Conservation (phyloP, 768 basidiomycete species). For the Tricholoma hemisulphureum region DNA sequence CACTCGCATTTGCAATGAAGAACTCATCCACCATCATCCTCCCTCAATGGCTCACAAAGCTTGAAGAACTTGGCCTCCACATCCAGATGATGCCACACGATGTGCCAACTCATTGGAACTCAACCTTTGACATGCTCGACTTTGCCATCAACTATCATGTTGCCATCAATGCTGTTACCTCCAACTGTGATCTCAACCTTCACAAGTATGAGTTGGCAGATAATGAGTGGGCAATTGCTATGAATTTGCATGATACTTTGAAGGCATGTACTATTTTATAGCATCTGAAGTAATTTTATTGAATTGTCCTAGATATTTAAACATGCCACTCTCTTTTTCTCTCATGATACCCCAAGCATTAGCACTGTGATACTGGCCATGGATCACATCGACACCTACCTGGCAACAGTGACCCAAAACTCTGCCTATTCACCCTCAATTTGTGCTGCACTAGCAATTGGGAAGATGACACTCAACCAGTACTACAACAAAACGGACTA, state of each 20-base stretch:
- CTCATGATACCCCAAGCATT: constrained; percentile 20
- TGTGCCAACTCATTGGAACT: constrained; percentile 34
- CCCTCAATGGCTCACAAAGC: constrained; percentile 27
- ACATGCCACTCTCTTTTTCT: constrained; percentile 32
- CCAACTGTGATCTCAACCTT: constrained; percentile 11
- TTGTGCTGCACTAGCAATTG: constrained; percentile 16
- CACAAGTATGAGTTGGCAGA: constrained; percentile 17
- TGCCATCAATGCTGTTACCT: constrained; percentile 22
- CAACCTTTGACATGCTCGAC: constrained; percentile 31
- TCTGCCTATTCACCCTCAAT: constrained; percentile 12
- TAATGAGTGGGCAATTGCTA: constrained; percentile 28
- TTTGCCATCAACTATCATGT: constrained; percentile 23
- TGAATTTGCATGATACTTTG: constrained; percentile 25
- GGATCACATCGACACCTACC: constrained; percentile 30
- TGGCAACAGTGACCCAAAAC: constrained; percentile 6
- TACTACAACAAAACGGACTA: constrained; percentile 27
- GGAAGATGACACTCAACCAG: constrained; percentile 25
- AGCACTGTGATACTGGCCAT: constrained; percentile 36
- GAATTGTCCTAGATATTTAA: constrained; percentile 21
- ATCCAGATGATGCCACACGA: constrained; percentile 29
- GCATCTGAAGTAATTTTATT: background rate
- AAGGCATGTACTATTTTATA: constrained; percentile 17
- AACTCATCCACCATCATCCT: constrained; percentile 31
- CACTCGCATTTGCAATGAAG: constrained; percentile 12
- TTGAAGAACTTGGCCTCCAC: no score